Evolutionary conservation across 83 land plant genomes (phyloP).

Genomic region (Thuja plicata): DNA sequence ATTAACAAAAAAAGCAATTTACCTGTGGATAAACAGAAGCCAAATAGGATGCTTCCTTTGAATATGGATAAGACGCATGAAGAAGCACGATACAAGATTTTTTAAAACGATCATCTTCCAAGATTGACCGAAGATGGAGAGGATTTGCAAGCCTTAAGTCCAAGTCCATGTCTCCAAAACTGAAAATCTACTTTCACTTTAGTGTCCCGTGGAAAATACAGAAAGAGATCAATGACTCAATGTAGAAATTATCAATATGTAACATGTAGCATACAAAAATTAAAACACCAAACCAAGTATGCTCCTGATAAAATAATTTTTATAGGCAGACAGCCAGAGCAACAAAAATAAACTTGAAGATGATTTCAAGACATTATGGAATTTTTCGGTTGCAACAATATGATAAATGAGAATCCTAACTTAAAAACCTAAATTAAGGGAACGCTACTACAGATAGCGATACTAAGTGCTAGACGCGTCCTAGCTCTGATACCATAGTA

Average conservation of each 20-base stretch:
- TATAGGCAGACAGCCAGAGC: not conserved
- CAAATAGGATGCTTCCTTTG: slow-evolving; percentile 92
- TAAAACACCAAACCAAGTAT: not conserved
- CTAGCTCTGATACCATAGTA: not conserved
- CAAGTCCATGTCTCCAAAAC: slow-evolving; percentile 97
- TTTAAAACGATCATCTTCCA: slow-evolving; percentile 76
- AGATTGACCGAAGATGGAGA: slow-evolving; percentile 77
- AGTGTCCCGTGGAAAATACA: not conserved
- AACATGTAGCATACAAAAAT: not conserved
- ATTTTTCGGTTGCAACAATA: not conserved
- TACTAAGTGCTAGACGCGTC: not conserved
- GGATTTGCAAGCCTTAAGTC: slow-evolving; percentile 87
- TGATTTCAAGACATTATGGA: not conserved
- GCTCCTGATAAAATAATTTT: not conserved
- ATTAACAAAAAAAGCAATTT: not conserved
- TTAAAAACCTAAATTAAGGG: not conserved
- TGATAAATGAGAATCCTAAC: not conserved
- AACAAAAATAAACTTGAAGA: slow-evolving; percentile 8
- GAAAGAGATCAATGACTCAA: not conserved
- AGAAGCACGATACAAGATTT: slow-evolving; percentile 79
- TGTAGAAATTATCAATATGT: not conserved
- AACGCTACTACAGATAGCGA: not conserved
- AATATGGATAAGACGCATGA: slow-evolving; percentile 95
- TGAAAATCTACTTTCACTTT: slow-evolving; percentile 18
- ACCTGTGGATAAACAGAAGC: slow-evolving; percentile 95